These are phyloP conservation scores for Hymenoscyphus infarciens DNA, from an alignment of 2,329 filamentous ascomycete genomes.

Conservation along the genomic window DNA sequence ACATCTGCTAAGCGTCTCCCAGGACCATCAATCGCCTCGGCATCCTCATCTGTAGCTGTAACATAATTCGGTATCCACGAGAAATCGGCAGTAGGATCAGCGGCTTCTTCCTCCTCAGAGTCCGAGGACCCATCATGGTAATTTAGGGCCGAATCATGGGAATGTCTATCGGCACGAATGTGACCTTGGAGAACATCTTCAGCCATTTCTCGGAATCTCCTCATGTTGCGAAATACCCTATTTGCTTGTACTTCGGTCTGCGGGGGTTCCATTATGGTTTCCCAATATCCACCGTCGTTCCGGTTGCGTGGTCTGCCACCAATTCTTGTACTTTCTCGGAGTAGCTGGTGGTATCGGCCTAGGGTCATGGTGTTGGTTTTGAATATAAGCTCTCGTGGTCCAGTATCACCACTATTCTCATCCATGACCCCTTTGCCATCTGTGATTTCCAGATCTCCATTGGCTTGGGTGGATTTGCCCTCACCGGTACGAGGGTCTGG, in stretches of 20 bases:
- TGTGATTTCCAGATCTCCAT: slow-evolving; percentile 62
- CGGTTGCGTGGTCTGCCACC: slow-evolving; percentile 3
- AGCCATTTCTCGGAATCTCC: slow-evolving; percentile 18
- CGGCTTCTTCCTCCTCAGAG: slow-evolving; percentile 14
- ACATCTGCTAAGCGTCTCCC: slow-evolving; percentile 28
- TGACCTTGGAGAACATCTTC: slow-evolving; percentile 13
- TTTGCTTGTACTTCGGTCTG: slow-evolving; percentile 24
- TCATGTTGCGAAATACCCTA: slow-evolving; percentile 21
- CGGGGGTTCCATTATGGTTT: slow-evolving; percentile 30
- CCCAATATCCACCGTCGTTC: slow-evolving; percentile 28
- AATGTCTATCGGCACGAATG: slow-evolving; percentile 14
- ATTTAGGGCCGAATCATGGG: slow-evolving; percentile 7
- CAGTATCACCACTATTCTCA: slow-evolving; percentile 57
- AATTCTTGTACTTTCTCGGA: slow-evolving; percentile 6
- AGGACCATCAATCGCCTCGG: slow-evolving; percentile 29
- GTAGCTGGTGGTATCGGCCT: slow-evolving; percentile 37
- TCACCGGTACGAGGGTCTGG: slow-evolving; percentile 57
- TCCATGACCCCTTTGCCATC: slow-evolving; percentile 58
- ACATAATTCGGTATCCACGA: slow-evolving; percentile 29
- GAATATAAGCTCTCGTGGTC: slow-evolving; percentile 59
- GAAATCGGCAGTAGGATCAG: slow-evolving; percentile 16
- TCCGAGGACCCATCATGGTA: slow-evolving; percentile 15
- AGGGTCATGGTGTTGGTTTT: slow-evolving; percentile 39
- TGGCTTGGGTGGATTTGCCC: slow-evolving; percentile 60
- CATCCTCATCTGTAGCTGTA: slow-evolving; percentile 32